phyloP scores from a whole-genome alignment of 805 yeast genomes.

The Candida hungchunana region DNA sequence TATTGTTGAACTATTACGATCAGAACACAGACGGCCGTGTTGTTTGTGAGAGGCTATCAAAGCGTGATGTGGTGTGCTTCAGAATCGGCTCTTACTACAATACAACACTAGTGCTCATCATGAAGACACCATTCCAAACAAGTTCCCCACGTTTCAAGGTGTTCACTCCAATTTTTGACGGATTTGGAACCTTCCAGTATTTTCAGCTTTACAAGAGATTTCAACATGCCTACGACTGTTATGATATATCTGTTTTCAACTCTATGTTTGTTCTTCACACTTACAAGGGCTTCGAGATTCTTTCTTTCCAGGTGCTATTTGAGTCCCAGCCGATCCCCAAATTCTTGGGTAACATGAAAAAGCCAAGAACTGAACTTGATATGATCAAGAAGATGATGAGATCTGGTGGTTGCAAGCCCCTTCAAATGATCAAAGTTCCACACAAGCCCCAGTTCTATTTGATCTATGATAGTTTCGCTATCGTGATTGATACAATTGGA shows the following conservation, averaged over 20 bases:
- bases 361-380: slow-evolving; percentile 31
- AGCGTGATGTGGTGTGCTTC: slow-evolving; percentile 57
- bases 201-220: slow-evolving; percentile 44
- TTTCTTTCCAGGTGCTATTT: slow-evolving; percentile 53
- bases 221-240: slow-evolving; percentile 51
- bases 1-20: slow-evolving; percentile 55
- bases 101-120: slow-evolving; percentile 51
- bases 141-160: slow-evolving; percentile 47
- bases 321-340: slow-evolving; percentile 56
- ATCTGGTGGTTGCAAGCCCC: slow-evolving; percentile 40
- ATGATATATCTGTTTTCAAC: slow-evolving; percentile 58
- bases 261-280: slow-evolving; percentile 66
- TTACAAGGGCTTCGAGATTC: slow-evolving; percentile 60
- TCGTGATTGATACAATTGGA: slow-evolving; percentile 59
- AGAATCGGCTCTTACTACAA: slow-evolving; percentile 66
- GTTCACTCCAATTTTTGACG: slow-evolving; percentile 53
- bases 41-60: slow-evolving; percentile 45
- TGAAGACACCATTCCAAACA: slow-evolving; percentile 42
- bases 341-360: slow-evolving; percentile 26
- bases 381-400: slow-evolving; percentile 37
- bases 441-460: slow-evolving; percentile 51
- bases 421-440: slow-evolving; percentile 60
- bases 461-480: slow-evolving; percentile 68
- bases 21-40: slow-evolving; percentile 31
- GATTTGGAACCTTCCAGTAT: slow-evolving; percentile 38